phyloP scores from a whole-genome alignment of 352 stramenopile genomes.

The Pythium monospermum region DNA sequence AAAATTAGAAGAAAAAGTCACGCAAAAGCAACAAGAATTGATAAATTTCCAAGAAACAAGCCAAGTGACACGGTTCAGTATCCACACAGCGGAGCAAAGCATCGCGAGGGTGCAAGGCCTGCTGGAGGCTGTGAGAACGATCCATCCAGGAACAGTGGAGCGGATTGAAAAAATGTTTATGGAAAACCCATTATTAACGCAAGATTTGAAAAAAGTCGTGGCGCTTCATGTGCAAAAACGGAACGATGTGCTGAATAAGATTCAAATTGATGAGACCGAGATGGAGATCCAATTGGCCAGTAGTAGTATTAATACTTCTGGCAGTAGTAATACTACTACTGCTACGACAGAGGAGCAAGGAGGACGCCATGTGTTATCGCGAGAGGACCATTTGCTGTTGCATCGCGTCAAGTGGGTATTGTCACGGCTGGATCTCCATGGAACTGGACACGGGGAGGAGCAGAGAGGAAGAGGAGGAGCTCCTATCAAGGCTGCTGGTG shows the following conservation, averaged over 20 bases:
- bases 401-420: constrained; percentile 78
- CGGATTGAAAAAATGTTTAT: constrained; percentile 64
- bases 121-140: constrained; percentile 56
- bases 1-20: constrained; percentile 50
- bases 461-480: not conserved
- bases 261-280: constrained; percentile 50
- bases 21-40: constrained; percentile 64
- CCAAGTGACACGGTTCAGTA: constrained; percentile 57
- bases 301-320: constrained; percentile 1
- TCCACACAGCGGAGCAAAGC: constrained; percentile 69
- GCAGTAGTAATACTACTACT: too few species aligned
- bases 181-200: constrained; percentile 59
- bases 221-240: constrained; percentile 43
- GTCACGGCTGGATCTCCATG: constrained; percentile 50
- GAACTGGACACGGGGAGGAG: constrained; percentile 8
- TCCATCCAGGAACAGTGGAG: constrained; percentile 65
- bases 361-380: constrained; percentile 1
- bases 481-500: constrained; percentile 5
- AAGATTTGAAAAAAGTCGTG: constrained; percentile 58
- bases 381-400: constrained; percentile 61
- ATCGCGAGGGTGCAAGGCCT: constrained; percentile 67
- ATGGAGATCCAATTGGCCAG: constrained; percentile 45
- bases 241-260: constrained; percentile 40
- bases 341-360: too few species aligned
- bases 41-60: constrained; percentile 49